Percentiles rank a stretch among this genome's conserved stretches.
These are phyloP conservation scores for Arthrobotrys musiformis DNA, from an alignment of 2,329 filamentous ascomycete species.

Conservation along the genomic window DNA sequence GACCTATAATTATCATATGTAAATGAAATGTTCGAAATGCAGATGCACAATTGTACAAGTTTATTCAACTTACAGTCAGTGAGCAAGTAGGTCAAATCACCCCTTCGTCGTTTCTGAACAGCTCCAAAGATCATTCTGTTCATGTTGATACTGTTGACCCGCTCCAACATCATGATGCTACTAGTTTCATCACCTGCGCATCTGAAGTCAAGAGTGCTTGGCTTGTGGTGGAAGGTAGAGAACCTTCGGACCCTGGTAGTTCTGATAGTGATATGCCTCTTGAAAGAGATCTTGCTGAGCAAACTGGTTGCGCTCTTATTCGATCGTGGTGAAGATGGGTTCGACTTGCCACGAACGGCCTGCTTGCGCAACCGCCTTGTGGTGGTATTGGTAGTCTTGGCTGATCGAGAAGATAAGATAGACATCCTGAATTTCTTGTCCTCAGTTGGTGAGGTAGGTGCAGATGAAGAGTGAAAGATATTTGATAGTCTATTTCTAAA, in stretches of 20 bases:
- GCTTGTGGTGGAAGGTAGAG: conserved; percentile 53
- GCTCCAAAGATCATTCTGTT: conserved; percentile 52
- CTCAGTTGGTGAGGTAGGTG: conserved; percentile 35
- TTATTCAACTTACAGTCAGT: conserved; percentile 42
- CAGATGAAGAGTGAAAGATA: conserved; percentile 48
- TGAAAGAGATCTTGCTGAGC: conserved; percentile 52
- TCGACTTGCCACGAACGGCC: conserved; percentile 36
- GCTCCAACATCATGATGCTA: conserved; percentile 53
- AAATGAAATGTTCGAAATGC: neutral
- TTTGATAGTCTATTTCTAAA: conserved; percentile 54
- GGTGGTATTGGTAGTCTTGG: conserved; percentile 4
- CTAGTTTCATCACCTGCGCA: conserved; percentile 52
- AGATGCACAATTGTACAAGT: neutral
- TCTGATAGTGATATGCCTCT: conserved; percentile 40
- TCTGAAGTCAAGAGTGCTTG: conserved; percentile 53
- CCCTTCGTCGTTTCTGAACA: conserved; percentile 51
- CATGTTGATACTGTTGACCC: conserved; percentile 38
- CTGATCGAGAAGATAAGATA: conserved; percentile 39
- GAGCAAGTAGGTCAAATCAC: conserved; percentile 48
- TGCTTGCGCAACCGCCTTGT: conserved; percentile 42
- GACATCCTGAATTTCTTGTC: conserved; percentile 53
- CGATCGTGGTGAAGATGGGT: conserved; percentile 30
- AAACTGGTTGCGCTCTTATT: conserved; percentile 39
- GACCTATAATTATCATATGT: conserved; percentile 8
- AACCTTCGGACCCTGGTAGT: conserved; percentile 40